A percentile compares a stretch with the other conserved stretches of the same genome.
Evolutionary conservation across 176 grass and related monocot genomes (phyloP).

Genomic region (Musa beccarii): DNA sequence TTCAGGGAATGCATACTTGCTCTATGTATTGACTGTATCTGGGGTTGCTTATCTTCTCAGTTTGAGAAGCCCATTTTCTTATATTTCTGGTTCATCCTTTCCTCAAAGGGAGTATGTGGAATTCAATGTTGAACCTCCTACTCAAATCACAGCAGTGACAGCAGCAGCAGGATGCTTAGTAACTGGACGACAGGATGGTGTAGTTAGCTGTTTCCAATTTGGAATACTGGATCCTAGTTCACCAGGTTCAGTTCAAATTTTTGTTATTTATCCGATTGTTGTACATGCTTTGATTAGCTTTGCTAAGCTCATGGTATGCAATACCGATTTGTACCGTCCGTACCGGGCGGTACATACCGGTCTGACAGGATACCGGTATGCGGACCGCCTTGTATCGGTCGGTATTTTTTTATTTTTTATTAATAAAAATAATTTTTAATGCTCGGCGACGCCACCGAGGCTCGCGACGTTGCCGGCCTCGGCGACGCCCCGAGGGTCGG

Average conservation of each 20-base stretch:
- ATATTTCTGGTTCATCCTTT: conserved; percentile 64
- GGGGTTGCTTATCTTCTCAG: conserved; percentile 63
- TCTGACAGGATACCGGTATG: too few relatives aligned
- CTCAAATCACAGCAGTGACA: conserved; percentile 64
- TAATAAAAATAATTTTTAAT: too few relatives aligned
- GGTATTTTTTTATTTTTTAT: too few relatives aligned
- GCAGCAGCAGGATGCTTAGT: conserved; percentile 52
- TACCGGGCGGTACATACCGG: too few relatives aligned
- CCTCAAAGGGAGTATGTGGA: conserved; percentile 49
- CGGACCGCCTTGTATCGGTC: too few relatives aligned
- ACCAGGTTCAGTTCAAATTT: conserved; percentile 41
- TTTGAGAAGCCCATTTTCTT: conserved; percentile 52
- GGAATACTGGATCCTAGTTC: conserved; percentile 62
- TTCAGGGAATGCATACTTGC: conserved; percentile 42
- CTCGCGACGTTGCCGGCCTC: too few relatives aligned
- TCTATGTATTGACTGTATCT: conserved; percentile 65
- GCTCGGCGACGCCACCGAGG: too few relatives aligned
- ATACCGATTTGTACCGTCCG: too few relatives aligned
- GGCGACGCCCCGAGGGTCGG: too few relatives aligned
- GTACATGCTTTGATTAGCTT: background rate
- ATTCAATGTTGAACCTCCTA: conserved; percentile 51
- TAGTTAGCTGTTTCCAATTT: conserved; percentile 62
- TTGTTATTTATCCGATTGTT: conserved; percentile 18
- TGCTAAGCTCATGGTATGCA: background rate
- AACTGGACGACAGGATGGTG: conserved; percentile 76